Conservation (phyloP, 2,329 filamentous ascomycete species). For the Cyanodermella asteris region DNA sequence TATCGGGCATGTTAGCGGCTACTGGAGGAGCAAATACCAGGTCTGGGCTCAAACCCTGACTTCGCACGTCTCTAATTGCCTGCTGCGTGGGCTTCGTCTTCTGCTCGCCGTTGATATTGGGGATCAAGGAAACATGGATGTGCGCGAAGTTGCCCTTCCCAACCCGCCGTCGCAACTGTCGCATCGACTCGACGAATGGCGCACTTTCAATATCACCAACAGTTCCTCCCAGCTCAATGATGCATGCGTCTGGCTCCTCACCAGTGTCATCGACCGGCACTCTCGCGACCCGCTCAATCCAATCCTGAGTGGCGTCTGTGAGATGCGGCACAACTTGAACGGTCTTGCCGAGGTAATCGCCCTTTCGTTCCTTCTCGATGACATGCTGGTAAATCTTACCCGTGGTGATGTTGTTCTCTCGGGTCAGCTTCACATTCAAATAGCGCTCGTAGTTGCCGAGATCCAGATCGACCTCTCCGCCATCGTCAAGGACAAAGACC, state of each 20-base stretch:
- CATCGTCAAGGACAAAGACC: slow-evolving; percentile 69
- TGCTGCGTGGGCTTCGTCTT: slow-evolving; percentile 97
- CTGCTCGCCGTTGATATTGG: slow-evolving; percentile 53
- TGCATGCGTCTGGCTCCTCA: slow-evolving; percentile 61
- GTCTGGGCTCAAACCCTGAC: slow-evolving; percentile 52
- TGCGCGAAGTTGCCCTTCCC: slow-evolving; percentile 66
- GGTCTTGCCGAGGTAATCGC: slow-evolving; percentile 71
- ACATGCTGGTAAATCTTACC: slow-evolving; percentile 90
- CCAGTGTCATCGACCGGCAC: slow-evolving; percentile 72
- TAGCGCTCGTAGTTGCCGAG: slow-evolving; percentile 63
- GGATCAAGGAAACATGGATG: slow-evolving; percentile 77
- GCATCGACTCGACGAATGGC: slow-evolving; percentile 73
- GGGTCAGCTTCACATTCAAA: slow-evolving; percentile 57
- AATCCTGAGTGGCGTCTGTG: slow-evolving; percentile 77
- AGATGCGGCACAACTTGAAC: slow-evolving; percentile 86
- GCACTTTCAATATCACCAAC: slow-evolving; percentile 64
- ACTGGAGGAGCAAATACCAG: slow-evolving; percentile 28
- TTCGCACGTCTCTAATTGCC: slow-evolving; percentile 65
- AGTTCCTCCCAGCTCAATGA: slow-evolving; percentile 41
- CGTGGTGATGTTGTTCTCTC: slow-evolving; percentile 90
- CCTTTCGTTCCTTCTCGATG: slow-evolving; percentile 48
- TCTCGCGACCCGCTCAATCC: slow-evolving; percentile 68
- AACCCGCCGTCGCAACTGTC: slow-evolving; percentile 45
- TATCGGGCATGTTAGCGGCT: slow-evolving; percentile 6
- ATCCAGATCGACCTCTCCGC: slow-evolving; percentile 55